A percentile compares a stretch with the other conserved stretches of the same genome.
These are phyloP conservation scores for Raddia guianensis DNA, from an alignment of 176 grass and related monocot genomes.

Conservation along the genomic window DNA sequence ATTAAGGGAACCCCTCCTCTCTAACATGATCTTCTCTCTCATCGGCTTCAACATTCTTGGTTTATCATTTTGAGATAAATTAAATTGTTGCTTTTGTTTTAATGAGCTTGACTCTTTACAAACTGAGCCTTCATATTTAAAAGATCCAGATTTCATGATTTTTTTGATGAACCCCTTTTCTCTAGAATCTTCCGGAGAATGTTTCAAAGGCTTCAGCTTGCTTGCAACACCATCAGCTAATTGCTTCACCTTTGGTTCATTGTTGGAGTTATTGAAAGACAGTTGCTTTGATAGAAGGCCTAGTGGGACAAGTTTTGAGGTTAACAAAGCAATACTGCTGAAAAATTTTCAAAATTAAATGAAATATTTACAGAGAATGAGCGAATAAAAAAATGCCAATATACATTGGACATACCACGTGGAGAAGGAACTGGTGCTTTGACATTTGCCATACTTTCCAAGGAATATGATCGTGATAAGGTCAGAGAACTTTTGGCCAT, in stretches of 20 bases:
- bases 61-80: conserved; percentile 58
- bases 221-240: conserved; percentile 50
- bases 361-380: conserved; percentile 7
- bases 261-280: conserved; percentile 64
- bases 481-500: conserved; percentile 46
- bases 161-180: conserved; percentile 53
- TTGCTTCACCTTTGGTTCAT: conserved; percentile 75
- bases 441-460: conserved; percentile 53
- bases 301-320: conserved; percentile 45
- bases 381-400: conserved; percentile 4
- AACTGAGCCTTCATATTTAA: conserved; percentile 53
- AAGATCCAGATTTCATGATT: conserved; percentile 58
- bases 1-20: conserved; percentile 63
- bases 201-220: conserved; percentile 55
- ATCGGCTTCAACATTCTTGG: conserved; percentile 46
- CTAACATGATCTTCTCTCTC: conserved; percentile 56
- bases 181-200: conserved; percentile 49
- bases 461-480: conserved; percentile 65
- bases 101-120: conserved; percentile 39
- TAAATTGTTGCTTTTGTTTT: conserved; percentile 56
- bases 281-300: conserved; percentile 76
- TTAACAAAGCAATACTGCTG: conserved; percentile 33
- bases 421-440: conserved; percentile 68
- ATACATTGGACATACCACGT: conserved; percentile 55
- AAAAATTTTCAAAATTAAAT: conserved; percentile 22